Evolutionary conservation across 2,329 filamentous ascomycete genomes (phyloP), one percentile per base, ranked within the genome.

Genomic region (Cladophialophora immunda): DNA sequence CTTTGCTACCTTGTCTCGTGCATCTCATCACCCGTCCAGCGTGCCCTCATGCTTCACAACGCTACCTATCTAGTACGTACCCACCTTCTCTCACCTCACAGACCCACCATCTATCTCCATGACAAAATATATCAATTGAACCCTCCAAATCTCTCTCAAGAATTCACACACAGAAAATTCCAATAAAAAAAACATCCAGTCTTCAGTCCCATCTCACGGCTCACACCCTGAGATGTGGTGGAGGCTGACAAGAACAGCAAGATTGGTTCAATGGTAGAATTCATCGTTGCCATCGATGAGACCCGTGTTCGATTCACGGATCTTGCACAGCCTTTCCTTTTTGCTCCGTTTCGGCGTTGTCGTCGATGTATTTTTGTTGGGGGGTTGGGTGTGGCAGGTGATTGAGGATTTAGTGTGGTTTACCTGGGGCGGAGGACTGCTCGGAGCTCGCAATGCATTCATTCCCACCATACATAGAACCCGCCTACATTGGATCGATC

Each of bases 281-380:
- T 79, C 80, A 81, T 83, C 81, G 81, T 83, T 83, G 81, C 81
- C 81, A 83, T 83, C 80, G 81, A 83, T 81, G 80, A 79, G 81
- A 80, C 79, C 80, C 80, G 78, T 73, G 80, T 81, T 81, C 79
- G 78, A 81, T 81, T 81, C 79, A 73, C 78, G 79, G 79, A 76
- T 78, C 72, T 75, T 79, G 77, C 78, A 79, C 54, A 22, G 6
- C 19, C 8, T 11, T 19, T 64, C 41, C 30, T 54, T 30, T 53
- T 64, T 58, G 22, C 17, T 61, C 13, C 5, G 29, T 53, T 38
- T 58, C 54, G 41, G 11, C 27, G n/a, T 17, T 32, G 11, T 5
- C 9, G n/a, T 13, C 36, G 22, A 32, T 38, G 4, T 25, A 4
- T 34, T 58, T 34, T 22, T 38, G 17, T 9, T n/a, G 22, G 5